Evolutionary conservation across 2,329 filamentous ascomycete genomes (phyloP).

Genomic region (Fusarium verticillioides): DNA sequence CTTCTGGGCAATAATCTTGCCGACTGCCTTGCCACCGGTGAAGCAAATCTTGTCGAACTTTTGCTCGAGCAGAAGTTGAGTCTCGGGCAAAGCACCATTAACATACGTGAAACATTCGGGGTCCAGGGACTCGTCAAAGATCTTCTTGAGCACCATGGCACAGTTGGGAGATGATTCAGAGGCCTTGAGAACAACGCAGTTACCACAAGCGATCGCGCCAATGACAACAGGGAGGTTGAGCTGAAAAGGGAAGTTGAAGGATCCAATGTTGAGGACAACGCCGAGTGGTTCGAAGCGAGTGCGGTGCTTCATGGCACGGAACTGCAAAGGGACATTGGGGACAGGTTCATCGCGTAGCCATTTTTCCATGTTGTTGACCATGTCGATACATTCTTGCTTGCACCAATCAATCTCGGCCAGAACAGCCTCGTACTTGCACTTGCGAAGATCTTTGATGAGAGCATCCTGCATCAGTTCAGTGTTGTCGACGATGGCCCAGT

Average conservation of each 20-base stretch:
- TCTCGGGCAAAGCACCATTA: conserved; percentile 85
- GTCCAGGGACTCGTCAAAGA: conserved; percentile 82
- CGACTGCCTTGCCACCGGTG: conserved; percentile 82
- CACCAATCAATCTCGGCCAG: conserved; percentile 81
- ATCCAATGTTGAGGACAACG: conserved; percentile 83
- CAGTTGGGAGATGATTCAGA: conserved; percentile 82
- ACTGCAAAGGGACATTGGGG: conserved; percentile 74
- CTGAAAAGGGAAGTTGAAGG: conserved; percentile 94
- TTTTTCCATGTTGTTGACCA: conserved; percentile 79
- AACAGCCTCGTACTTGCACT: conserved; percentile 78
- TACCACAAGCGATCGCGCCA: conserved; percentile 92
- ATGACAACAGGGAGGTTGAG: conserved; percentile 81
- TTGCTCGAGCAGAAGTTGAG: conserved; percentile 81
- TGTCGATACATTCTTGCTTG: conserved; percentile 83
- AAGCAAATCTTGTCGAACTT: conserved; percentile 99
- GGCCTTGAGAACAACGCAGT: conserved; percentile 90
- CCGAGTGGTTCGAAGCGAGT: conserved; percentile 91
- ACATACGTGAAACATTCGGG: conserved; percentile 78
- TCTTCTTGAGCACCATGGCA: conserved; percentile 81
- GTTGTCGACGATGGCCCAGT: conserved; percentile 90
- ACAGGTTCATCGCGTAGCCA: conserved; percentile 87
- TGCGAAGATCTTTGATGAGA: conserved; percentile 80
- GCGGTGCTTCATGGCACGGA: conserved; percentile 75
- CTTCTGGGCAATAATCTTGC: conserved; percentile 88
- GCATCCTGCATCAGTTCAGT: conserved; percentile 78